Conservation (phyloP, 1,284 basidiomycete species). For the Malassezia cuniculi region DNA sequence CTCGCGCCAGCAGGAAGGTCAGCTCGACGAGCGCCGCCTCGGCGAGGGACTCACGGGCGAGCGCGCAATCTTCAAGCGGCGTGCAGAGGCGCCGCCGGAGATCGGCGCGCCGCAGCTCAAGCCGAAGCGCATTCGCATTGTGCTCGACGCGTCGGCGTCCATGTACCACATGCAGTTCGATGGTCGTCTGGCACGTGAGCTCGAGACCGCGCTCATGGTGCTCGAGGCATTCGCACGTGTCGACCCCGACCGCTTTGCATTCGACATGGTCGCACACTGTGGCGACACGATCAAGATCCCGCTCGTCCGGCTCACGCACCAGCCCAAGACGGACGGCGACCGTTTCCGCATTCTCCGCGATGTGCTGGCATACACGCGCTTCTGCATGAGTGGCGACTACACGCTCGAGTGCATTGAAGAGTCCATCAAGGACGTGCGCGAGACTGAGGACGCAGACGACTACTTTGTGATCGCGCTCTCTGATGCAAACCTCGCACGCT, state of each 20-base stretch:
- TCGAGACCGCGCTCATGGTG: constrained; percentile 42
- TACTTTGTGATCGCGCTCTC: constrained; percentile 46
- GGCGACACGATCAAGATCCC: constrained; percentile 43
- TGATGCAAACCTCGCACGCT: constrained; percentile 45
- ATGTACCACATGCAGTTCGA: constrained; percentile 45
- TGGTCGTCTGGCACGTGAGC: constrained; percentile 33
- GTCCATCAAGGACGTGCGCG: constrained; percentile 23
- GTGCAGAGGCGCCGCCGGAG: constrained; percentile 39
- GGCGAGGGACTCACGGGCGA: constrained; percentile 46
- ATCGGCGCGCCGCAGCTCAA: constrained; percentile 43
- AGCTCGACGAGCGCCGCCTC: constrained; percentile 44
- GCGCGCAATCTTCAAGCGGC: constrained; percentile 41
- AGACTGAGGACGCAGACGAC: constrained; percentile 35
- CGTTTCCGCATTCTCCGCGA: constrained; percentile 35
- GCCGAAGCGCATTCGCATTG: constrained; percentile 46
- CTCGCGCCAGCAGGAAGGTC: constrained; percentile 45
- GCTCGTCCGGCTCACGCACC: constrained; percentile 24
- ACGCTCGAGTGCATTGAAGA: constrained; percentile 29
- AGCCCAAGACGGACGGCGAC: constrained; percentile 36
- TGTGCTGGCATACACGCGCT: constrained; percentile 32
- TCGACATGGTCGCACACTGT: constrained; percentile 44
- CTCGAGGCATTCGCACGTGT: constrained; percentile 42
- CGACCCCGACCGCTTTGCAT: constrained; percentile 33
- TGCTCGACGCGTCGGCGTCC: constrained; percentile 40
- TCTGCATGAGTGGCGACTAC: constrained; percentile 29